Conservation (phyloP, 2,329 filamentous ascomycete species). For the Bipolaris victoriae region DNA sequence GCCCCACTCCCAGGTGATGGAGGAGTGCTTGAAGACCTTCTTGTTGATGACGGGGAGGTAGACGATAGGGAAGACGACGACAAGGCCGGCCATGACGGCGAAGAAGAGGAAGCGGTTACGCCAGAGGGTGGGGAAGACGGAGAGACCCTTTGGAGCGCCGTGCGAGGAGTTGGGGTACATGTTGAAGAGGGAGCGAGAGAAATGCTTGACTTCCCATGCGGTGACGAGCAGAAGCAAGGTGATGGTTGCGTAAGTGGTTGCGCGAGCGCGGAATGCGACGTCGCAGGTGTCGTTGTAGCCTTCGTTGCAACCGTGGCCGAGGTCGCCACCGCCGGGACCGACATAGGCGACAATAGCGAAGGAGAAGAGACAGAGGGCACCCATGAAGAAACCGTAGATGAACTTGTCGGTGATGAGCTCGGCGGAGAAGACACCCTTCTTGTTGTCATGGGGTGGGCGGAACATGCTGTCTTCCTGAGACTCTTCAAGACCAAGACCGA, state of each 20-base stretch:
- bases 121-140: conserved; percentile 49
- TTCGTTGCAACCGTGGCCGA: conserved; percentile 55
- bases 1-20: conserved; percentile 56
- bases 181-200: conserved; percentile 53
- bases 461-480: conserved; percentile 55
- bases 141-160: conserved; percentile 32
- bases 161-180: conserved; percentile 48
- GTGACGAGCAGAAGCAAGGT: conserved; percentile 54
- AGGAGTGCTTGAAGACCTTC: conserved; percentile 54
- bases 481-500: conserved; percentile 56
- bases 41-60: conserved; percentile 55
- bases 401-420: conserved; percentile 57
- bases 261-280: conserved; percentile 53
- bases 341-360: conserved; percentile 54
- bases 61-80: conserved; percentile 53
- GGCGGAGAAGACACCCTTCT: conserved; percentile 53
- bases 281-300: conserved; percentile 51
- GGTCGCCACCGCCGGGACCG: conserved; percentile 51
- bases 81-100: conserved; percentile 50
- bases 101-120: conserved; percentile 55
- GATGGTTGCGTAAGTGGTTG: conserved; percentile 54
- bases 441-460: conserved; percentile 53
- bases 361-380: conserved; percentile 52
- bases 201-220: conserved; percentile 58
- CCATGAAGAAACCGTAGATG: conserved; percentile 57